Conservation (phyloP, 257 asterid genomes). For the Scutellaria baicalensis region DNA sequence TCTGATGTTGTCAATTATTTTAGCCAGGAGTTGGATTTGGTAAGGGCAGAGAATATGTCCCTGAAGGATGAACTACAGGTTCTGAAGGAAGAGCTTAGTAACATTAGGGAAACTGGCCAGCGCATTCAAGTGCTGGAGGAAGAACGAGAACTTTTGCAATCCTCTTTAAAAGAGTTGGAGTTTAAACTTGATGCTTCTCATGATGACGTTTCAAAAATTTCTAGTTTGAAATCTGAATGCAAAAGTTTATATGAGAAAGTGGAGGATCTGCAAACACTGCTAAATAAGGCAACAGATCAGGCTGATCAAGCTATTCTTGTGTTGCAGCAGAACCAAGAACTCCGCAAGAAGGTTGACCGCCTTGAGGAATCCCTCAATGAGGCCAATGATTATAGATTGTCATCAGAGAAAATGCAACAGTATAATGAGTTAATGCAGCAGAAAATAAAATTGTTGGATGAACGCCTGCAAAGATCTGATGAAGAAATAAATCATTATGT, state of each 20-base stretch:
- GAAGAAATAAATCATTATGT: constrained; percentile 72
- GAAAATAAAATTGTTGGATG: constrained; percentile 69
- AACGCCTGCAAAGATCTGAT: constrained; percentile 78
- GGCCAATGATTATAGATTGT: constrained; percentile 61
- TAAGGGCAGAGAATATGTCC: constrained; percentile 61
- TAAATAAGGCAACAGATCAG: constrained; percentile 65
- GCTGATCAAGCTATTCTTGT: constrained; percentile 72
- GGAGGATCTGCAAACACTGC: constrained; percentile 55
- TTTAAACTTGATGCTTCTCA: constrained; percentile 62
- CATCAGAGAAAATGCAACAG: constrained; percentile 76
- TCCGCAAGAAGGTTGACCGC: constrained; percentile 65
- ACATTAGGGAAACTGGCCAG: constrained; percentile 55
- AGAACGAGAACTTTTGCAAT: constrained; percentile 52
- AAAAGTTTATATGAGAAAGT: constrained; percentile 59
- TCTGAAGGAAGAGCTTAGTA: constrained; percentile 50
- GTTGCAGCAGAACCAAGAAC: constrained; percentile 86
- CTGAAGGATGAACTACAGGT: constrained; percentile 62
- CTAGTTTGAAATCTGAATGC: constrained; percentile 63
- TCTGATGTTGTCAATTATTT: constrained; percentile 24
- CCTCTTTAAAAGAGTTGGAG: constrained; percentile 64
- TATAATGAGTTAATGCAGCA: constrained; percentile 75
- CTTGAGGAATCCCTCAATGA: constrained; percentile 83
- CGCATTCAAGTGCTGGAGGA: constrained; percentile 62
- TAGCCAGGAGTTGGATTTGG: constrained; percentile 48
- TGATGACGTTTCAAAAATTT: constrained; percentile 56